phyloP scores from a whole-genome alignment of 1,139 yeast species.

The Scheffersomyces quercinus region DNA sequence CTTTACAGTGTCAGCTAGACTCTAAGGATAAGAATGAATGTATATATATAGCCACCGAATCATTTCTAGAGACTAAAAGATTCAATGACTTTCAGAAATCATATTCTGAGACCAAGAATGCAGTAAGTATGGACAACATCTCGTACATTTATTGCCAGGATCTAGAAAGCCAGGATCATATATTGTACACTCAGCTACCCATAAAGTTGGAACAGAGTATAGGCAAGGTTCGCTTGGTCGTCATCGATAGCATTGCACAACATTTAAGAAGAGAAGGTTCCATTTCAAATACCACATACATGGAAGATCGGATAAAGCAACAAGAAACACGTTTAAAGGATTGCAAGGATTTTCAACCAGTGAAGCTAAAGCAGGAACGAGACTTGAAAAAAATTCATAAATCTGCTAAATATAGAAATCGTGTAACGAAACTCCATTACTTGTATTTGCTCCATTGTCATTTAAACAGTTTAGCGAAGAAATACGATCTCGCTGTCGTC shows the following conservation, averaged over 20 bases:
- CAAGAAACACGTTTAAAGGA: constrained; percentile 23
- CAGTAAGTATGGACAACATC: constrained; percentile 49
- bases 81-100: constrained; percentile 33
- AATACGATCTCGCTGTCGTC: constrained; percentile 59
- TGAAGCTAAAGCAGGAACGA: constrained; percentile 27
- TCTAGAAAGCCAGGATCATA: constrained; percentile 73
- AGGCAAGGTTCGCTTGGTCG: constrained; percentile 50
- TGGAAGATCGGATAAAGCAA: constrained; percentile 21
- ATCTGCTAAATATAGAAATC: constrained; percentile 29
- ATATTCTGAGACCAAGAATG: constrained; percentile 10
- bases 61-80: constrained; percentile 66
- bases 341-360: constrained; percentile 16
- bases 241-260: constrained; percentile 85
- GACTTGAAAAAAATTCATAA: constrained; percentile 30
- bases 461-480: constrained; percentile 51
- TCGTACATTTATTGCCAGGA: constrained; percentile 66
- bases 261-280: constrained; percentile 71
- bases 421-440: constrained; percentile 41
- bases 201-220: constrained; percentile 38
- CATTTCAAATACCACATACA: constrained; percentile 28
- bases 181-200: constrained; percentile 72
- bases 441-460: constrained; percentile 47
- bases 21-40: constrained; percentile 35
- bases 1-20: constrained; percentile 57
- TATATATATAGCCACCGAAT: constrained; percentile 76